phyloP scores from a whole-genome alignment of 2,329 filamentous ascomycete genomes.

The Akanthomyces lecanii region DNA sequence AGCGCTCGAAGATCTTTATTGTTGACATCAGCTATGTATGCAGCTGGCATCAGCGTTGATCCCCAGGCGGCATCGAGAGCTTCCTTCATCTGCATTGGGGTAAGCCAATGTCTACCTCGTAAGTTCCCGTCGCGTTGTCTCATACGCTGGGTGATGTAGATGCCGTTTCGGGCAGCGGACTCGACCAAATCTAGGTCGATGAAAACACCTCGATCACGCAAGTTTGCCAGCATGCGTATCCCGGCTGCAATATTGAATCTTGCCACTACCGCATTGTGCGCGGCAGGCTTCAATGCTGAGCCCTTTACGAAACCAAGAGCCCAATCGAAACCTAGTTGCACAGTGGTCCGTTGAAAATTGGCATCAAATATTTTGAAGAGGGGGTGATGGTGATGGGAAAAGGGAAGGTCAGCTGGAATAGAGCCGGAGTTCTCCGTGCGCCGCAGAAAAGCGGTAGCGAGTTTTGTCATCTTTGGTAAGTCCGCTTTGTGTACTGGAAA shows the following conservation, averaged over 20 bases:
- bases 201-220: slow-evolving; percentile 33
- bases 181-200: slow-evolving; percentile 32
- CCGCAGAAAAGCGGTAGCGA: neutral
- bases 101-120: slow-evolving; percentile 31
- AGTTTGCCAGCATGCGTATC: slow-evolving; percentile 32
- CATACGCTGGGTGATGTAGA: slow-evolving; percentile 28
- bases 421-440: neutral
- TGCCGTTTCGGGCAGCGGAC: slow-evolving; percentile 27
- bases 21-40: neutral
- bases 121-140: slow-evolving; percentile 26
- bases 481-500: slow-evolving; percentile 43
- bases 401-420: slow-evolving; percentile 39
- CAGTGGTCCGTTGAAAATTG: slow-evolving; percentile 36
- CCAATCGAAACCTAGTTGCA: slow-evolving; percentile 44
- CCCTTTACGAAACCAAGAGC: slow-evolving; percentile 20
- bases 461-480: slow-evolving; percentile 30
- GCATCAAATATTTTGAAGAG: slow-evolving; percentile 42
- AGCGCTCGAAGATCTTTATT: neutral
- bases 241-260: slow-evolving; percentile 34
- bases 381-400: slow-evolving; percentile 41
- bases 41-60: neutral
- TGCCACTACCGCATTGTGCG: slow-evolving; percentile 14
- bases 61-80: slow-evolving; percentile 12
- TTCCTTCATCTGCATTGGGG: slow-evolving; percentile 18
- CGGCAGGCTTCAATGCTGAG: neutral